Base-by-base conservation (phyloP, 495 filamentous ascomycete species). In the Mytilinidion resinicola region DNA sequence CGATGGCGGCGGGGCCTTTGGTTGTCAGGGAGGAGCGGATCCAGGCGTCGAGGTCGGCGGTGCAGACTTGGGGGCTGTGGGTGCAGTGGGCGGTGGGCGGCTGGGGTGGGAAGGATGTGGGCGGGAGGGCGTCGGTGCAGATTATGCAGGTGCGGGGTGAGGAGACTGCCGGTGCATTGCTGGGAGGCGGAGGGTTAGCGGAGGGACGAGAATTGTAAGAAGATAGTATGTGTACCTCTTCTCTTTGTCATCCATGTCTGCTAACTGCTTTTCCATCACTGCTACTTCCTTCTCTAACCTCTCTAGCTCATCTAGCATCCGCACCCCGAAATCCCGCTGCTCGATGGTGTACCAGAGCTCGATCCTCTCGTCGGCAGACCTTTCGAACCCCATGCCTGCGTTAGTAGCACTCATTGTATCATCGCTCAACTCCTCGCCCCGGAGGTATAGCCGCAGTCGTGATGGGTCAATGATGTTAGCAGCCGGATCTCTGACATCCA, bases 51-150 rank as follows among this genome's bases (percentile, higher is more conserved):
- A 59, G 14, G 34, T 47, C 58, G 15, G 10, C 2, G 17, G 12
- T 35, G 30, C 56, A 59, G 1, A 41, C 38, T 19, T 54, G 37
- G 14, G 46, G 12, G 15, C 21, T 35, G 46, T 57, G 55, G 17
- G 8, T 19, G n/a, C 55, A 57, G 1, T 17, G 0, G 1, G 30
- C 4, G 5, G 46, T 49, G 5, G 25, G 48, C 11, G 20, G 19
- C 7, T 34, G 21, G n/a, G 6, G 5, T 21, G 51, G 51, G 30
- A 53, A 53, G 11, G 19, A 12, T 20, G 14, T n/a, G 11, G 21
- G 1, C 1, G 21, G 51, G 20, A 30, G 20, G 15, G 21, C 37
- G n/a, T 53, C 51, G 14, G 51, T 38, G 20, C 51, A 53, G 17
- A 53, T 53, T 8, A 53, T 37, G 21, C 51, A 53, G 1, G 17